Base-by-base conservation (phyloP, 768 basidiomycete genomes). In the Pseudohyphozyma bogoriensis region DNA sequence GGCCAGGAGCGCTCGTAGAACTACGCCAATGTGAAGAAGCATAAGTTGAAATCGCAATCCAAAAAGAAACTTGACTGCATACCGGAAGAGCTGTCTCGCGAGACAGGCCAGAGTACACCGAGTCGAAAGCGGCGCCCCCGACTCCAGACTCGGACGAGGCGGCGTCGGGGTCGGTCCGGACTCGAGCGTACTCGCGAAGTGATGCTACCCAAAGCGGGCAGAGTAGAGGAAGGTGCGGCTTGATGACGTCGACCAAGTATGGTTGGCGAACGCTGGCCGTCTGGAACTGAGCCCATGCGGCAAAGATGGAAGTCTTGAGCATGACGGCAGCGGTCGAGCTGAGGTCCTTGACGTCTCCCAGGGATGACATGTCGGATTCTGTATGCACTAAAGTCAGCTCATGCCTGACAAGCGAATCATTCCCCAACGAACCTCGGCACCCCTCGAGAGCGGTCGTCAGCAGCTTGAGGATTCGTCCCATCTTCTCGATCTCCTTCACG, bases 241-340 rank as follows among this genome's bases (percentile, higher is more conserved):
- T 81, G 47, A 96, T 80, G 2, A 99, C 87, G 37, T 85, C 80
- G 26, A 79, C 75, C 13, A 99, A 79, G 72, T 95, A 96, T 2
- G 73, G 67, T 69, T 91, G 89, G 35, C 81, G 78, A 13, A 78
- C 72, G 55, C 85, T 84, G 3, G 92, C 83, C 5, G 89, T 80
- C 70, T 89, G 82, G 20, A 99, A 78, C 71, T 93, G 85, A 10
- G 92, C 92, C 93, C 93, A 99, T 1, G 92, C 93, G 2, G 90
- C 87, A 39, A 96, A 76, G 1, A 88, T 87, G 2, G 92, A 90
- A 29, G 96, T 86, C 55, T 89, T 82, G 51, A 99, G 76, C 88
- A 95, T 93, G 40, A 90, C 85, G 0, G 90, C 87, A 4, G 92
- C 93, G 68, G 96, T 97, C 6, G 92, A 87, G 61, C 89, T 88